Evolutionary conservation across 1,284 basidiomycete species (phyloP), one percentile per base, ranked within the genome.

Genomic region (Athelia sp.): DNA sequence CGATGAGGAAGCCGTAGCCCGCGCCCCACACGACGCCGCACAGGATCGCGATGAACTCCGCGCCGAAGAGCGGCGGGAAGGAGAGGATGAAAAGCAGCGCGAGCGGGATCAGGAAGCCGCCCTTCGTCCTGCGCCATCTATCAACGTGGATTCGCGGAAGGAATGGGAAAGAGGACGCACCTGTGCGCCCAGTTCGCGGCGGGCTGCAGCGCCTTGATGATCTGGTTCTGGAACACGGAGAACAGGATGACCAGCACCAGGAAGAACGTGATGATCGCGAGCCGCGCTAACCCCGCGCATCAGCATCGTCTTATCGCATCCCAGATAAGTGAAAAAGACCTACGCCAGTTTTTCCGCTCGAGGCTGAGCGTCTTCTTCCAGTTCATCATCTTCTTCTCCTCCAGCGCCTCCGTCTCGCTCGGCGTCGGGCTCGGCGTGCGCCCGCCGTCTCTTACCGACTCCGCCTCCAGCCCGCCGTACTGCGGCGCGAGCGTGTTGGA

Each of bases 21-120:
- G 87, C 65, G 4, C 84, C 84, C 83, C 83, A 87, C 1, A 89
- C 84, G 17, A 90, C 64, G n/a, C 87, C 87, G 58, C 82, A 84
- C 9, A 90, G 68, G 34, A 90, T 75, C 8, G 79, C 82, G 22
- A 90, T 76, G 54, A 90, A 84, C 68, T 90, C 87, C 54, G 88
- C 85, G 3, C 87, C 87, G 55, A 89, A 89, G 9, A 89, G 71
- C 36, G 4, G 87, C 53, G 86, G 86, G 64, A 89, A 87, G 0
- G 86, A 88, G 34, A 91, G 81, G 55, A 91, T 71, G 60, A 91
- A 87, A 22, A 90, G 71, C 46, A 92, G 73, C 40, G 69, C 88
- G 45, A 94, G 90, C 1, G 93, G 92, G 40, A 96, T 90, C 15
- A 86, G 65, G 84, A 84, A 95, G 17, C 93, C 92, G 45, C 61